Base-by-base conservation (phyloP, 345 rosid genomes). In the Erysimum cheiranthoides region DNA sequence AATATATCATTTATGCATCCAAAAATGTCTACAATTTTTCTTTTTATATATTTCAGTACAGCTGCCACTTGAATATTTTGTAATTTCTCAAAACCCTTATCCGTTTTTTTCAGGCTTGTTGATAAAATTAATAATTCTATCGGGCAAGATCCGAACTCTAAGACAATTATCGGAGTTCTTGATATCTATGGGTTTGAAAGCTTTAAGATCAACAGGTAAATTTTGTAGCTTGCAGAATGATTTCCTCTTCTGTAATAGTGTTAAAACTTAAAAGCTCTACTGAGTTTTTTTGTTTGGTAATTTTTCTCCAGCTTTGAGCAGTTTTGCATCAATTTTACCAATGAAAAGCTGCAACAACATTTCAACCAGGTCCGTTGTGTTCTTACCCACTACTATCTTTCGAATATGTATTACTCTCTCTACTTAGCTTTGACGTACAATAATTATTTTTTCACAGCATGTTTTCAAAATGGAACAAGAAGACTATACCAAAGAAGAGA, bases 381-480 rank as follows among this genome's bases (percentile, higher is more conserved):
- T 61, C 49, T 64, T 38, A 56, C 43, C 25, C 46, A 49, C n/a
- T 66, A 57, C 14, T 68, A 31, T 50, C 21, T 64, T 64, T 50
- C n/a, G 3, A 16, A 30, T 47, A 32, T 14, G 2, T 43, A 6
- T 66, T 58, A n/a, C 12, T 75, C 59, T 31, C 40, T 52, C 35
- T 75, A 63, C 50, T 50, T 64, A 30, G 21, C 11, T 39, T 73
- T 68, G 57, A 73, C 62, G 56, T 60, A 69, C 73, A 58, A 45
- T 64, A 39, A 50, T 76, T 81, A 38, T 68, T 28, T 71, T 14
- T 61, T 73, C 82, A 78, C 94, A 95, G 98, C 97, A 95, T 77
- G 99, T 95, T 75, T 95, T 95, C 80, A 95, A 95, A 86, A 95
- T 90, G 99, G 99, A 95, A 80, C 99, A 95, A 80, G 98, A 95